A percentile compares a stretch with the other conserved stretches of the same genome.
Evolutionary conservation across 148 eudicot genomes (phyloP).

Genomic region (Rhododendron ferrugineum): DNA sequence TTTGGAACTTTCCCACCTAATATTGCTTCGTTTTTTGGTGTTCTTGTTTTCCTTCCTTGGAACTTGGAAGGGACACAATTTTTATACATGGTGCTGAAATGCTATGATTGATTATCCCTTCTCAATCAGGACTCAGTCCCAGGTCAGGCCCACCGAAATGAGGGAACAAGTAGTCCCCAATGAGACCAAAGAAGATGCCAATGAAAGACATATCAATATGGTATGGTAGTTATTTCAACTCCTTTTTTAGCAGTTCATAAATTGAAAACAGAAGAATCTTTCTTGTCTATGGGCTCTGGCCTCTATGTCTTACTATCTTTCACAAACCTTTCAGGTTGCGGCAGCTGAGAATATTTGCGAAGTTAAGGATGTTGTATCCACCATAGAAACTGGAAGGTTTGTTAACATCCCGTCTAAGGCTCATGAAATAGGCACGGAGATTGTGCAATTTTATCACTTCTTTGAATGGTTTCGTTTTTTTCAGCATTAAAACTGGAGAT

Average conservation of each 20-base stretch:
- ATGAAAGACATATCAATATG: slow-evolving; percentile 4
- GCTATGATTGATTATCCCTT: background rate
- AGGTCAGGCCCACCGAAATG: slow-evolving; percentile 12
- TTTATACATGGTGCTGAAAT: slow-evolving; percentile 5
- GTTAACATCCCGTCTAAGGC: slow-evolving; percentile 4
- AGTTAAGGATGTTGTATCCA: slow-evolving; percentile 9
- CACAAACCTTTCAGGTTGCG: slow-evolving; percentile 23
- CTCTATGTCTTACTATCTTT: background rate
- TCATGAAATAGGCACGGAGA: background rate
- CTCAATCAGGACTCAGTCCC: slow-evolving; percentile 14
- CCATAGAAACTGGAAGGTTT: slow-evolving; percentile 39
- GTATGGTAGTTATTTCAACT: slow-evolving; percentile 9
- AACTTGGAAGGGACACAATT: background rate
- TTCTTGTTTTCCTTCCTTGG: background rate
- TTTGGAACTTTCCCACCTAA: no score
- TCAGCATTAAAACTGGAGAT: slow-evolving; percentile 17
- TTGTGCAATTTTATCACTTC: background rate
- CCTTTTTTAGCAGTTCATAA: background rate
- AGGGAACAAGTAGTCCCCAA: slow-evolving; percentile 20
- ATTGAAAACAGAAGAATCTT: slow-evolving; percentile 4
- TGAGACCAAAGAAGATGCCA: slow-evolving; percentile 10
- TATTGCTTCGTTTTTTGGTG: background rate
- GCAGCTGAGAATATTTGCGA: slow-evolving; percentile 19
- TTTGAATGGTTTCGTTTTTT: background rate
- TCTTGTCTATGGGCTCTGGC: background rate